Evolutionary conservation across 2,329 filamentous ascomycete species (phyloP).

Genomic region (Sarocladiaceae sp.): DNA sequence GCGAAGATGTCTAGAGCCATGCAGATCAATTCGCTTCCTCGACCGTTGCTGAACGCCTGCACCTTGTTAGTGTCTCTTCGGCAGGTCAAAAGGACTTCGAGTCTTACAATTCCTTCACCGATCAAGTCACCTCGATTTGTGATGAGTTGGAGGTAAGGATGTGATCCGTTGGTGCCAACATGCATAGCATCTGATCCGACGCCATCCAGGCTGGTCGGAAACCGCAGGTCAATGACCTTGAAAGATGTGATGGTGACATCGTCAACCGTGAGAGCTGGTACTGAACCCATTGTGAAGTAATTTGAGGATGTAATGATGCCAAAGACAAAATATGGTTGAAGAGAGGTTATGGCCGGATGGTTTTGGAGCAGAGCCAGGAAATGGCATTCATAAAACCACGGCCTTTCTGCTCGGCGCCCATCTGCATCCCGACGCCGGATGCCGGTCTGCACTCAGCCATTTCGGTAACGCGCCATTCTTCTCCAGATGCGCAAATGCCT

Average conservation of each 20-base stretch:
- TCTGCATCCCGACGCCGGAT: no score
- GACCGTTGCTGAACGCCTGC: slow-evolving; percentile 75
- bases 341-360: no score
- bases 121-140: slow-evolving; percentile 63
- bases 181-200: slow-evolving; percentile 97
- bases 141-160: slow-evolving; percentile 84
- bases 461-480: neutral
- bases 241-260: slow-evolving; percentile 70
- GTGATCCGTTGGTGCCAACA: slow-evolving; percentile 84
- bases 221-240: slow-evolving; percentile 68
- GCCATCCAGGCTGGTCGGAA: slow-evolving; percentile 89
- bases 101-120: slow-evolving; percentile 71
- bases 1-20: slow-evolving; percentile 75
- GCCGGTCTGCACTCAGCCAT: neutral
- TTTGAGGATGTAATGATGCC: no score
- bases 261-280: slow-evolving; percentile 13
- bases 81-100: neutral
- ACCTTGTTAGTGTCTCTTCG: neutral
- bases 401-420: no score
- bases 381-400: no score
- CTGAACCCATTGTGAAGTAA: slow-evolving; percentile 10
- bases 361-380: no score
- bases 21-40: slow-evolving; percentile 90
- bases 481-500: no score
- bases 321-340: no score